Percentiles rank a stretch among this genome's conserved stretches.
phyloP scores from a whole-genome alignment of 1,284 basidiomycete genomes.

The Laetiporus sulphureus region DNA sequence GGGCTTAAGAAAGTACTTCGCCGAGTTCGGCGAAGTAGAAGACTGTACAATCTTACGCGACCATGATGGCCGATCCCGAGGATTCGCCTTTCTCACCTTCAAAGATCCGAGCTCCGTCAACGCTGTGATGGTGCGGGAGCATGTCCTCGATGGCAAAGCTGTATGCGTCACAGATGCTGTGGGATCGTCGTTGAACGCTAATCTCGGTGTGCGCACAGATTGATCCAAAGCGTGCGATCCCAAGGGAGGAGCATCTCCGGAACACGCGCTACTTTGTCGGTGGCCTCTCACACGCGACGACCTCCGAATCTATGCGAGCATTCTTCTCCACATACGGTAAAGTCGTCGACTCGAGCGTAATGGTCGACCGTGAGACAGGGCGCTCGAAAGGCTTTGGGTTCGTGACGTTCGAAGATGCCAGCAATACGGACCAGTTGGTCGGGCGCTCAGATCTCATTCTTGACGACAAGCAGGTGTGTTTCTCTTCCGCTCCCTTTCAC shows the following conservation, averaged over 20 bases:
- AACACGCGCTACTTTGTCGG: constrained; percentile 89
- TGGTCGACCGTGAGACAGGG: constrained; percentile 88
- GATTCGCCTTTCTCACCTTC: constrained; percentile 93
- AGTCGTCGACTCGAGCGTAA: constrained; percentile 87
- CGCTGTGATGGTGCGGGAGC: constrained; percentile 75
- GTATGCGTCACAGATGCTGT: constrained; percentile 9
- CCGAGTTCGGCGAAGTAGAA: constrained; percentile 75
- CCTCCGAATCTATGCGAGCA: constrained; percentile 73
- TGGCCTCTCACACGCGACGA: constrained; percentile 73
- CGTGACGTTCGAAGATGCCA: constrained; percentile 82
- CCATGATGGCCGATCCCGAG: constrained; percentile 79
- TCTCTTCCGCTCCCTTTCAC: too few species aligned
- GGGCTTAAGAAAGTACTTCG: constrained; percentile 62
- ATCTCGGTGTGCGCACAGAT: constrained; percentile 47
- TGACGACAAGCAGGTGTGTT: constrained; percentile 69
- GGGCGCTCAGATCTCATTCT: constrained; percentile 63
- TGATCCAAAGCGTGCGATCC: constrained; percentile 92
- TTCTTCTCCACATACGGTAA: constrained; percentile 78
- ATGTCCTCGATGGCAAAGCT: constrained; percentile 84
- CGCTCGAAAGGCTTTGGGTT: constrained; percentile 94
- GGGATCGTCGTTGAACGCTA: neutral
- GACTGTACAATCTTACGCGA: constrained; percentile 94
- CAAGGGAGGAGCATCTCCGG: constrained; percentile 77
- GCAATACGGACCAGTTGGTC: constrained; percentile 65
- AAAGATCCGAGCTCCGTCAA: constrained; percentile 74